Conservation (phyloP, 371 early-diverging fungal genomes). For the Mortierella sp. region DNA sequence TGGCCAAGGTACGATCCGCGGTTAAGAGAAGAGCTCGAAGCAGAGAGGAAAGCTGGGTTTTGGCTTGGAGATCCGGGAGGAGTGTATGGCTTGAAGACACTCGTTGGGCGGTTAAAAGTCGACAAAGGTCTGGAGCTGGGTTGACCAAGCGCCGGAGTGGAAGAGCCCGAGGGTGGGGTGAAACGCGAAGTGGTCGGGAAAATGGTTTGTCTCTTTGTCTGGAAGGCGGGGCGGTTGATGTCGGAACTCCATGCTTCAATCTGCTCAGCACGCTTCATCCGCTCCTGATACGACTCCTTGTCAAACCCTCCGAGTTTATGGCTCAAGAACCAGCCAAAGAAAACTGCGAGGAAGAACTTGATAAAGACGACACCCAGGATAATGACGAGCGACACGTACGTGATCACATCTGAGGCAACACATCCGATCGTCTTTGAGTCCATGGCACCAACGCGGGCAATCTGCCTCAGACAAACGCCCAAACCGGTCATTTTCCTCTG, state of each 20-base stretch:
- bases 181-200: constrained; percentile 47
- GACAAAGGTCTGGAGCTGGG: constrained; percentile 43
- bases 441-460: constrained; percentile 71
- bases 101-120: constrained; percentile 48
- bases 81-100: constrained; percentile 48
- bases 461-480: constrained; percentile 47
- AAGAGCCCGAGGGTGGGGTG: constrained; percentile 26
- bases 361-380: constrained; percentile 83
- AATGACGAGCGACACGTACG: constrained; percentile 79
- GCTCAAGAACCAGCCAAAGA: constrained; percentile 86
- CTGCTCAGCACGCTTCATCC: constrained; percentile 63
- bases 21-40: constrained; percentile 30
- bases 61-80: constrained; percentile 43
- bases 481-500: constrained; percentile 28
- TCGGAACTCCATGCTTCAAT: constrained; percentile 71
- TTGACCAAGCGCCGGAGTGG: constrained; percentile 28
- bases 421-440: constrained; percentile 82
- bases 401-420: constrained; percentile 79
- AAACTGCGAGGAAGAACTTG: constrained; percentile 84
- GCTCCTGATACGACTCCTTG: constrained; percentile 70
- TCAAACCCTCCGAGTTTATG: constrained; percentile 78
- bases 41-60: constrained; percentile 29
- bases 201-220: constrained; percentile 23
- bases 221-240: constrained; percentile 58
- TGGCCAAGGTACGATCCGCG: constrained; percentile 31